Base-by-base conservation (phyloP, 176 grass and related monocot genomes). In the Carex scoparia region DNA sequence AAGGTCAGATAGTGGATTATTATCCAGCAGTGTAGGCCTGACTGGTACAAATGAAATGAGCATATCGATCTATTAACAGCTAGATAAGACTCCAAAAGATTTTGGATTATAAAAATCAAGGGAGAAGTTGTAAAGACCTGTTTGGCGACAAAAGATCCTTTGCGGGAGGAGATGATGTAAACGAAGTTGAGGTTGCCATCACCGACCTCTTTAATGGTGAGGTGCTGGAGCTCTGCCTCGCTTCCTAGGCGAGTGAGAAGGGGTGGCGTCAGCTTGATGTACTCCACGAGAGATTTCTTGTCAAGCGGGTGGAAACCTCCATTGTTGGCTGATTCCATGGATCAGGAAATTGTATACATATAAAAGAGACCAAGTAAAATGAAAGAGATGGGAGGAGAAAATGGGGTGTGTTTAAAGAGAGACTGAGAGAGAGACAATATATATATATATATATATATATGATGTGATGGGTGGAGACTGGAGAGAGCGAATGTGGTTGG, bases 131-230 rank as follows among this genome's bases (percentile, higher is more conserved):
- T 49, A 10, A 46, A 44, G 46, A 78, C 96, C 93, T 95, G 96
- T 89, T 98, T 98, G 87, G 91, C 16, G 46, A 98, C 93, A 30
- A 98, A 69, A 70, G 93, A 89, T 84, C 96, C 96, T 84, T 80
- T 57, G 7, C 80, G 77, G 85, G 89, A 89, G 78, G 62, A 10
- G 84, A 98, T 87, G 89, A 98, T 95, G 90, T 88, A 98, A 84
- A 98, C 96, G 87, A 98, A 95, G 85, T 98, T 98, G 91, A 98
- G 96, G 85, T 98, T 98, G 69, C 93, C 96, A 69, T 95, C 93
- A 59, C 96, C 93, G 89, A 98, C 93, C 90, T 95, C 96, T 75
- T 89, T 92, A 80, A 98, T 76, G 54, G 59, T 37, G 81, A 98
- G 61, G 58, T 53, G 81, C 40, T 88, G 88, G 18, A 90, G 75